phyloP scores from a whole-genome alignment of 345 rosid species.

The Turritis glabra region DNA sequence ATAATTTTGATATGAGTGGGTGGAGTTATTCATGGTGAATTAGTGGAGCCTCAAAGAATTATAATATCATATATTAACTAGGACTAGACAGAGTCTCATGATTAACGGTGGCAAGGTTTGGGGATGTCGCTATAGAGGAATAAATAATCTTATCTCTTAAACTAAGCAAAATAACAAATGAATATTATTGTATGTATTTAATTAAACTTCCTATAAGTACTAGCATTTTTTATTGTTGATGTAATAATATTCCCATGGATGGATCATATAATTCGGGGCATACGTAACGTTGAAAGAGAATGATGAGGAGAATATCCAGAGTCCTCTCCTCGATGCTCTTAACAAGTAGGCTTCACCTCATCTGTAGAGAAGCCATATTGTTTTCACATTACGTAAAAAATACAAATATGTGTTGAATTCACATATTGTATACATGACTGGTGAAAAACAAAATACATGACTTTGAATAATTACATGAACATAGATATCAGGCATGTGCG shows the following conservation, averaged over 20 bases:
- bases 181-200: slow-evolving; percentile 13
- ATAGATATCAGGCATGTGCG: too few relatives aligned
- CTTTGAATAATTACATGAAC: too few relatives aligned
- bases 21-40: not conserved
- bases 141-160: slow-evolving; percentile 39
- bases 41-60: slow-evolving; percentile 14
- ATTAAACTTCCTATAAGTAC: not conserved
- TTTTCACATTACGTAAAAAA: not conserved
- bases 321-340: slow-evolving; percentile 25
- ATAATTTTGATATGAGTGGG: slow-evolving; percentile 9
- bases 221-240: not conserved
- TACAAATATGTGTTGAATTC: not conserved
- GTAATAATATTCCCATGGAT: slow-evolving; percentile 18
- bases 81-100: slow-evolving; percentile 6
- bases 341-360: slow-evolving; percentile 12
- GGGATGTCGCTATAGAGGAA: slow-evolving; percentile 21
- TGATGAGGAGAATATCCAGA: slow-evolving; percentile 16
- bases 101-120: slow-evolving; percentile 26
- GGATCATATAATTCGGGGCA: not conserved
- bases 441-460: too few relatives aligned
- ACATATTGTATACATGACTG: too few relatives aligned
- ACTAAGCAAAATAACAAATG: not conserved
- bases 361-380: too few relatives aligned
- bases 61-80: not conserved
- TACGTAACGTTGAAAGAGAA: slow-evolving; percentile 15